phyloP scores from a whole-genome alignment of 2,329 filamentous ascomycete genomes.

The Ciborinia camelliae region DNA sequence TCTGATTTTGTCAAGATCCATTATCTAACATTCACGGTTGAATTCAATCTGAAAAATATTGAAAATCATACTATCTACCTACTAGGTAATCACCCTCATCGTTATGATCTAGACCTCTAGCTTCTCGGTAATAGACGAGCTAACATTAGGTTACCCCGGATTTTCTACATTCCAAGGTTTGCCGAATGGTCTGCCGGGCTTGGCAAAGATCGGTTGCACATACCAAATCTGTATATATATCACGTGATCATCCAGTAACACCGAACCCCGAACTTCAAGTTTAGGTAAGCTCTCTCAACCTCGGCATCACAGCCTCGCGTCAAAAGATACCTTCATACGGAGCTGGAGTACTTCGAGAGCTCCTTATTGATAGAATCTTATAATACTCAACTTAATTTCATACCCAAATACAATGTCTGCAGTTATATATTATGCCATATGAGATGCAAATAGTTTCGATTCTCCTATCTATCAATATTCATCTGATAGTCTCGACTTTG shows the following conservation, averaged over 20 bases:
- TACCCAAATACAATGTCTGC: not conserved
- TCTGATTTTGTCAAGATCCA: too few species aligned
- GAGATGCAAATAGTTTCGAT: constrained; percentile 8
- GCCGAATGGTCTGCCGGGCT: too few species aligned
- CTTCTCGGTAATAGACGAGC: too few species aligned
- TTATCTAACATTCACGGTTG: too few species aligned
- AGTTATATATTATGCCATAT: constrained; percentile 8
- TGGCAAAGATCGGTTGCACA: too few species aligned
- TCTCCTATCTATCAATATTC: constrained; percentile 3
- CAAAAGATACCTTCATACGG: not conserved
- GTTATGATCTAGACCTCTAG: too few species aligned
- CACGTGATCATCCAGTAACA: not conserved
- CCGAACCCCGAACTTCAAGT: not conserved
- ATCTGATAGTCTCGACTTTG: constrained; percentile 10
- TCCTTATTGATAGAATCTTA: not conserved
- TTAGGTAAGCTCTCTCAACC: constrained; percentile 5
- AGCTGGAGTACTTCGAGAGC: not conserved
- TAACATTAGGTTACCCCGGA: too few species aligned
- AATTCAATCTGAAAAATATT: too few species aligned
- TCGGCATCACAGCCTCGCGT: constrained; percentile 15
- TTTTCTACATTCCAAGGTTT: too few species aligned
- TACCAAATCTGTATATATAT: too few species aligned
- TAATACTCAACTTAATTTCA: not conserved
- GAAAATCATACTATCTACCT: too few species aligned
- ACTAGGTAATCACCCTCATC: too few species aligned